These are phyloP conservation scores for Colletotrichum melonis DNA, from an alignment of 2,329 filamentous ascomycete genomes.

Conservation along the genomic window DNA sequence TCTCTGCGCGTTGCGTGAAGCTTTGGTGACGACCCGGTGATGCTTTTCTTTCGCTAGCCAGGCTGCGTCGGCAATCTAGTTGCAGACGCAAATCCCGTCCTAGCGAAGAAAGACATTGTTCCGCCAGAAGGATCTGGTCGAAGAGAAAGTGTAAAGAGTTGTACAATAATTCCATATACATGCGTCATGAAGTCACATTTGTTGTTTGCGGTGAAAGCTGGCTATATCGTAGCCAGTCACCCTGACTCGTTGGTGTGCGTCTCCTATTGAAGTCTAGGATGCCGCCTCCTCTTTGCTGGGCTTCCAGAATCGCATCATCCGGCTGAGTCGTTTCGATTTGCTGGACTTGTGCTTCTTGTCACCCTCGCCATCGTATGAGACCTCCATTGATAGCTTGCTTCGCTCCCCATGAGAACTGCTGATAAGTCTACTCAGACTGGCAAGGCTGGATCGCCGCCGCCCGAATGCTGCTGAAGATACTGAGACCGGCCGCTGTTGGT, in stretches of 20 bases:
- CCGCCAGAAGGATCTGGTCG: constrained; percentile 15
- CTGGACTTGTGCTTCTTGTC: constrained; percentile 70
- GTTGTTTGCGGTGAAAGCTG: constrained; percentile 1
- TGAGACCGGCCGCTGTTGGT: constrained; percentile 69
- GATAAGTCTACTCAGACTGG: constrained; percentile 80
- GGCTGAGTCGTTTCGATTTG: constrained; percentile 77
- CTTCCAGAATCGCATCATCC: constrained; percentile 85
- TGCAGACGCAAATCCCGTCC: background rate
- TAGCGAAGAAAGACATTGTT: constrained; percentile 19
- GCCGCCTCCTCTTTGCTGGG: constrained; percentile 56
- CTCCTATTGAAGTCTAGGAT: constrained; percentile 35
- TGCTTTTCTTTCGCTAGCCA: constrained; percentile 15
- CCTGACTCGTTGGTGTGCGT: constrained; percentile 10
- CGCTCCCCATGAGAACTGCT: constrained; percentile 79
- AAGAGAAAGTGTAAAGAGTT: constrained; percentile 41
- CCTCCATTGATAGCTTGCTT: constrained; percentile 80
- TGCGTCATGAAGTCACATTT: constrained; percentile 43
- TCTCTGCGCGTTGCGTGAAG: background rate
- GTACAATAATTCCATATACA: constrained; percentile 52
- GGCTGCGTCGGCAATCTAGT: background rate
- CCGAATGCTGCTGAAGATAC: constrained; percentile 72
- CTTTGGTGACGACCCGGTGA: constrained; percentile 9
- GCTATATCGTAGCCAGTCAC: constrained; percentile 1
- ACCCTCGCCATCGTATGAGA: constrained; percentile 65
- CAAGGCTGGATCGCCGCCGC: constrained; percentile 79